phyloP scores from a whole-genome alignment of 2,329 filamentous ascomycete genomes.

The Aspergillus quadrilineatus region DNA sequence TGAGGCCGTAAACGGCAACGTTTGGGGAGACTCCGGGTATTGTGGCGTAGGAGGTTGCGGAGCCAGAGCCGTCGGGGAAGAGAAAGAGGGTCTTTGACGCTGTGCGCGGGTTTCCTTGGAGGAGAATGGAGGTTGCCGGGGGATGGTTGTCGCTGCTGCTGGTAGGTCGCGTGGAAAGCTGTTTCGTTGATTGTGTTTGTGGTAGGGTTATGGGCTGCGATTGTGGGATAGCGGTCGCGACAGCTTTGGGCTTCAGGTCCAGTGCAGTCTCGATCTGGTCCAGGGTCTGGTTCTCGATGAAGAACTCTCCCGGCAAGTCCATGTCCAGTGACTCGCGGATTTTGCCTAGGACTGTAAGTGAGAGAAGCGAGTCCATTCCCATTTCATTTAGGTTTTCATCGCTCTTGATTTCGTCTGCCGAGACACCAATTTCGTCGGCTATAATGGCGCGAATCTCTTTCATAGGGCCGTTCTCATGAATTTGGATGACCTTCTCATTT shows the following conservation, averaged over 20 bases:
- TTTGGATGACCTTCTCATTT: constrained; percentile 27
- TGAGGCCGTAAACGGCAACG: constrained; percentile 44
- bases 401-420: constrained; percentile 40
- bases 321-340: constrained; percentile 46
- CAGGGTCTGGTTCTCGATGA: constrained; percentile 45
- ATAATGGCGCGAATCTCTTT: constrained; percentile 43
- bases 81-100: constrained; percentile 44
- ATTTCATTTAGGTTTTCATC: constrained; percentile 44
- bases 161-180: constrained; percentile 16
- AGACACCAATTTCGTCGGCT: constrained; percentile 46
- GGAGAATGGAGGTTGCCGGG: constrained; percentile 43
- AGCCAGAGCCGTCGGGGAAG: constrained; percentile 49
- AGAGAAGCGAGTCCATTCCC: constrained; percentile 50
- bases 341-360: constrained; percentile 45
- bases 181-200: constrained; percentile 23
- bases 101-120: constrained; percentile 45
- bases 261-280: constrained; percentile 40
- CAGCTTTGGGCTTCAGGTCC: constrained; percentile 39
- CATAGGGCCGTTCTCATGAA: constrained; percentile 35
- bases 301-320: constrained; percentile 45
- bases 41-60: constrained; percentile 47
- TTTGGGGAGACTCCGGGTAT: constrained; percentile 43
- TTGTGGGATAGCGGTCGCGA: constrained; percentile 9
- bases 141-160: constrained; percentile 27
- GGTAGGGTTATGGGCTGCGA: constrained; percentile 24